phyloP scores from a whole-genome alignment of 1,139 yeast species.

The Eremothecium cymbalariae region DNA sequence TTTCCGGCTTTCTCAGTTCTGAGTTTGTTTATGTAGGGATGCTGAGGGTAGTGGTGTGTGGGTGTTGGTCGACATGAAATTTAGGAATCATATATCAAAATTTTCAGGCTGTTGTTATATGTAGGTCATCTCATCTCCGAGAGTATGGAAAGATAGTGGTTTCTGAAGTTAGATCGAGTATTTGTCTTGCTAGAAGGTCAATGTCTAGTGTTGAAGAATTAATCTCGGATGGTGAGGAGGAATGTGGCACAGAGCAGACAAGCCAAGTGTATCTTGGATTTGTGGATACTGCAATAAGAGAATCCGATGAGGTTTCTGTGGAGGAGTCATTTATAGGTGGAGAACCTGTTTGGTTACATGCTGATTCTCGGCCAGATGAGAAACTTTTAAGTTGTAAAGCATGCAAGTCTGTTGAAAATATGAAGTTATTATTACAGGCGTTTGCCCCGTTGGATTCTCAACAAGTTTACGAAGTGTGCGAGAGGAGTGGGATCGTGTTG shows the following conservation, averaged over 20 bases:
- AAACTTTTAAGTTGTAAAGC: conserved; percentile 51
- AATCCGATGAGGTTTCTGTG: conserved; percentile 43
- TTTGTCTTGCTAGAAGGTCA: no score
- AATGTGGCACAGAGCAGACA: conserved; percentile 20
- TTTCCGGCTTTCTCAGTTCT: no score
- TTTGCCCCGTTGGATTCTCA: conserved; percentile 58
- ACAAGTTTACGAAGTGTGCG: conserved; percentile 18
- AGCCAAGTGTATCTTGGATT: conserved; percentile 48
- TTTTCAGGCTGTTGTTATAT: no score
- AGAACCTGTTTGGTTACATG: conserved; percentile 52
- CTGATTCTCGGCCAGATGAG: conserved; percentile 47
- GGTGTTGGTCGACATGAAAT: no score
- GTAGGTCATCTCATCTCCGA: no score
- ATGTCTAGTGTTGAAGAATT: conserved; percentile 16
- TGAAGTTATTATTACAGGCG: conserved; percentile 71
- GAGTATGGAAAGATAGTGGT: no score
- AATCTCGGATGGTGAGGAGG: conserved; percentile 28
- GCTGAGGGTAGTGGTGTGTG: no score
- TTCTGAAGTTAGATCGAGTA: background rate
- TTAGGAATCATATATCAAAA: no score
- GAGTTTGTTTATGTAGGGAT: no score
- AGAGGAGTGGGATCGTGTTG: conserved; percentile 12
- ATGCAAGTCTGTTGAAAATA: conserved; percentile 42
- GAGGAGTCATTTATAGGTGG: conserved; percentile 83
- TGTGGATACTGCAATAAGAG: conserved; percentile 42